A percentile compares a stretch with the other conserved stretches of the same genome.
phyloP scores from a whole-genome alignment of 2,329 filamentous ascomycete genomes.

The Diaporthe aspalathi region DNA sequence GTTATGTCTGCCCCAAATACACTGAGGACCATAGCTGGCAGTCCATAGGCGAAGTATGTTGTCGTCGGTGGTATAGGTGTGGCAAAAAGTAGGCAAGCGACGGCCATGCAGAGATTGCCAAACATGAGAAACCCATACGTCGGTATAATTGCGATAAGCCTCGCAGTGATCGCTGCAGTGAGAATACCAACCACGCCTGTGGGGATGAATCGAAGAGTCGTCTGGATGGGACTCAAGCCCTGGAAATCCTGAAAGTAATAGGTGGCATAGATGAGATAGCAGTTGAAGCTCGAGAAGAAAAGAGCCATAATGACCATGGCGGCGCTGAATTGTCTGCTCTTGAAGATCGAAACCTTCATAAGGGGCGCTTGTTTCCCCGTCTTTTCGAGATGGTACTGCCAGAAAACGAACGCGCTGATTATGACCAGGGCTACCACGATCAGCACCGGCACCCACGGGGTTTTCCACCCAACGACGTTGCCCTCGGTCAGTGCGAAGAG shows the following conservation, averaged over 20 bases:
- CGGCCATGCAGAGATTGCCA: constrained; percentile 66
- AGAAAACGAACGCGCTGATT: constrained; percentile 66
- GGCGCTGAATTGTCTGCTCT: constrained; percentile 67
- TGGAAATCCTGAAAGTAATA: constrained; percentile 79
- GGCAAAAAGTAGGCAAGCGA: constrained; percentile 71
- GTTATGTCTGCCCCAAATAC: constrained; percentile 75
- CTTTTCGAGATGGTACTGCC: constrained; percentile 71
- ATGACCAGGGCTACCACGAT: constrained; percentile 69
- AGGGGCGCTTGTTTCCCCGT: constrained; percentile 64
- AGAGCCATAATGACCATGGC: constrained; percentile 74
- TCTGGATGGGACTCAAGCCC: constrained; percentile 70
- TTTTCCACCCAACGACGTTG: constrained; percentile 75
- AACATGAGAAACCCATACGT: constrained; percentile 68
- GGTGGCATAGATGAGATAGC: constrained; percentile 74
- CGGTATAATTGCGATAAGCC: constrained; percentile 67
- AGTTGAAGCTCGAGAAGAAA: constrained; percentile 77
- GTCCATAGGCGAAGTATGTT: constrained; percentile 74
- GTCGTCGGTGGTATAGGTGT: constrained; percentile 70
- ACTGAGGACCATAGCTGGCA: constrained; percentile 73
- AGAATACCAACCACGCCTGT: constrained; percentile 70
- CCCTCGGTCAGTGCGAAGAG: constrained; percentile 77
- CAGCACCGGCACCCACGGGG: constrained; percentile 70
- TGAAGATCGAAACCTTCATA: constrained; percentile 75
- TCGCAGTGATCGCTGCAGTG: constrained; percentile 67
- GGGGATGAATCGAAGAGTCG: constrained; percentile 75